Base-by-base conservation (phyloP, 441 rosid genomes). In the Euphorbia schlechtendalii region DNA sequence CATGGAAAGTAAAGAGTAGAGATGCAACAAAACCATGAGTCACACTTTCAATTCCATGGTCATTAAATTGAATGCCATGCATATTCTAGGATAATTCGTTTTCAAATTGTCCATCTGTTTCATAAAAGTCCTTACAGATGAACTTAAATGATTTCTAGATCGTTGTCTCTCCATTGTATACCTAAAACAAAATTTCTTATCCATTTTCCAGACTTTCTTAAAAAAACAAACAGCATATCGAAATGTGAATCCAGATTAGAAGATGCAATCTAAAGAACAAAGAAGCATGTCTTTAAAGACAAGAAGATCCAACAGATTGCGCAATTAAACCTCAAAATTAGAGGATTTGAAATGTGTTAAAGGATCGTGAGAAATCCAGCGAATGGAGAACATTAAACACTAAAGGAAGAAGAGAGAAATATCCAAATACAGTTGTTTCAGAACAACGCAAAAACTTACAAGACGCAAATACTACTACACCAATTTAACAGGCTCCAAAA, bases 111-210 rank as follows among this genome's bases (percentile, higher is more conserved):
- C 98, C 1, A 91, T 94, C 81, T 91, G 98, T 81, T 94, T 94
- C 90, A 97, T 98, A 94, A 78, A 94, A 94, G 70, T 94, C 99
- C 76, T 94, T 91, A 83, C 98, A 94, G 69, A 94, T 94, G 82
- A 91, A 91, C 84, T 94, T 8, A 94, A 74, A 85, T 94, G 94
- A 75, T 94, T 96, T 57, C 74, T 78, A 77, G 91, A 94, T 36
- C 97, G 80, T 14, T 96, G 97, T 52, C 96, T 85, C 73, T 94
- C 99, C 93, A 94, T 85, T 0, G 97, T 89, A 75, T 94, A 94
- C 73, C 99, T 93, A 71, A 56, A 46, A 32, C 14, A 11, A 59
- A 22, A 5, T 52, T 49, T 27, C 56, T 28, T 56, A 51, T n/a
- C 48, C 22, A 43, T 57, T 30, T 36, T 2, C 6, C 20, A 6